Base-by-base conservation (phyloP, 164 flowering plant genomes). In the Cinnamomum chago region DNA sequence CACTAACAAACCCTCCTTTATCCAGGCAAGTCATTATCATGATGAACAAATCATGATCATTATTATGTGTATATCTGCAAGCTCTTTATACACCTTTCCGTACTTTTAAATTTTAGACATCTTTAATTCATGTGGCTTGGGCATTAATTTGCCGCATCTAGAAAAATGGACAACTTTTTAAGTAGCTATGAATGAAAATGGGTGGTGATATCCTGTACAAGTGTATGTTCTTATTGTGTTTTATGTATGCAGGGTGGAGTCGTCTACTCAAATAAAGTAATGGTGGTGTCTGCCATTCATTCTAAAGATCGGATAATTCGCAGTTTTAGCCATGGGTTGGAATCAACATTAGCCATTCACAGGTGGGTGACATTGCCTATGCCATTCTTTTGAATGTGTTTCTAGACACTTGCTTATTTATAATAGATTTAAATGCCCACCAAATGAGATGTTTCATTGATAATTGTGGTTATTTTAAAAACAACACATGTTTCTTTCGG, bases 251-350 rank as follows among this genome's bases (percentile, higher is more conserved):
- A 92, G 97, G 97, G 92, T 75, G 97, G 97, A 72, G 52, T 92
- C 72, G 91, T 90, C 62, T 92, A 90, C 81, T 88, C 97, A 47
- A 92, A 92, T 80, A 84, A 85, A 81, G 89, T 89, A 28, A 72
- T 87, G 23, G 70, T 89, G n/a, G 81, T 89, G 83, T 85, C 95
- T 75, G 82, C 91, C 64, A 65, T 80, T 30, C 81, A 87, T 74
- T 79, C 91, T 65, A 89, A 87, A 76, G 83, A 81, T 67, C 78
- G 73, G 27, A 81, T 86, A 6, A 81, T 90, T 81, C 83, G 50
- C 52, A 79, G 76, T 75, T 64, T 82, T 75, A 73, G 85, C 72
- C 83, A 86, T 86, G 97, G 89, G 14, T 70, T 92, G 83, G 91
- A 89, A 75, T 71, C 89, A 65, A 88, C 91, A 33, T 82, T 92